These are phyloP conservation scores for Gracilaria gracilis DNA, from an alignment of 23 red algal genomes.

Conservation along the genomic window DNA sequence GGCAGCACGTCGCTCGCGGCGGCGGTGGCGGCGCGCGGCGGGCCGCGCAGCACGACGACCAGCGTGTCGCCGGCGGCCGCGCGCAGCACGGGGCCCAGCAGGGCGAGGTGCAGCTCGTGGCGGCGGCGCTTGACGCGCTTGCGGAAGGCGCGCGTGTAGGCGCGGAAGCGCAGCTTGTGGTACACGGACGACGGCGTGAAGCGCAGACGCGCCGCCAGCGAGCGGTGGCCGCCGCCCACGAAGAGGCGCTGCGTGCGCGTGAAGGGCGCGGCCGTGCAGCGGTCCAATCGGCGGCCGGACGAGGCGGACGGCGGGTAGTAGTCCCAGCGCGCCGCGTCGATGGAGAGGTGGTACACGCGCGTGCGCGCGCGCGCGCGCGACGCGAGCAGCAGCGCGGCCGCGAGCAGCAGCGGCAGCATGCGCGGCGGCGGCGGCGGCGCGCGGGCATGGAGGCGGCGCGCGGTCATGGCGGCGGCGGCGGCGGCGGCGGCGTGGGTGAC, in stretches of 20 bases:
- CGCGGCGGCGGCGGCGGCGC: too few relatives aligned
- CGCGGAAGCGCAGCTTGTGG: constrained; percentile 28
- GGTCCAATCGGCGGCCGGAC: background rate
- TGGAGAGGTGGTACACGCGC: constrained; percentile 24
- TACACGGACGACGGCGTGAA: constrained; percentile 43
- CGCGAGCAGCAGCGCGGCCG: background rate
- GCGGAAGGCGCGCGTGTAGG: constrained; percentile 17
- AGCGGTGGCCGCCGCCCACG: background rate
- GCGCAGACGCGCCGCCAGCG: background rate
- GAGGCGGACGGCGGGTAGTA: constrained; percentile 27
- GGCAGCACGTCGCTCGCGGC: background rate
- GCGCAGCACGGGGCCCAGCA: constrained; percentile 46
- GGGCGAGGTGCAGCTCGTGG: constrained; percentile 27
- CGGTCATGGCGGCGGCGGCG: too few relatives aligned
- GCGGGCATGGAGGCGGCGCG: background rate
- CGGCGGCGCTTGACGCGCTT: background rate
- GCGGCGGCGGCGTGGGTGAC: too few relatives aligned
- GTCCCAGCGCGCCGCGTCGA: constrained; percentile 21
- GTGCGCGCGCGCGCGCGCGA: background rate
- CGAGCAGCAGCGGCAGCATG: background rate
- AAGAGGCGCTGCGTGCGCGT: constrained; percentile 2
- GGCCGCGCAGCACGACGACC: constrained; percentile 34
- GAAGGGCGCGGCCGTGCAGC: constrained; percentile 30
- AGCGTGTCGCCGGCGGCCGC: constrained; percentile 49
- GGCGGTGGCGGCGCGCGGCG: background rate